Base-by-base conservation (phyloP, 202 grass and related monocot species). In the Eragrostis tef region DNA sequence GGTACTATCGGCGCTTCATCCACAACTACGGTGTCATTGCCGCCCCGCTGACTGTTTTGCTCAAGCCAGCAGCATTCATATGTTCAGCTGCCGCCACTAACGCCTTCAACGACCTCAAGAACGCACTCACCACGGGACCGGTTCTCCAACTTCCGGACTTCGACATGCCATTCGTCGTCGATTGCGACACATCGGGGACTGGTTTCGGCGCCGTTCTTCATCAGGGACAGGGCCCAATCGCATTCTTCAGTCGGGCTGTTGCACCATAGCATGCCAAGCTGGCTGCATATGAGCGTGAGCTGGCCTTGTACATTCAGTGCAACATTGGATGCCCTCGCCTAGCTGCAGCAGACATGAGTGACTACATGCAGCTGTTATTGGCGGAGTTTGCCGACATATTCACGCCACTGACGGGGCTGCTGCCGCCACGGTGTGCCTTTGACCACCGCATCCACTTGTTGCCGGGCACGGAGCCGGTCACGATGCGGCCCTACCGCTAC, bases 261-360 rank as follows among this genome's bases (percentile, higher is more conserved):
- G 56, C 56, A 0, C 20, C 56, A 0, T 8, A 9, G 1, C 56
- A 59, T 3, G 8, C 20, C 7, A 24, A 9, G 6, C 56, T 59
- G 0, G 20, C 9, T 0, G 6, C 56, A 0, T 59, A 59, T 11
- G 56, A n/a, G n/a, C n/a, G n/a, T n/a, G n/a, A n/a, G n/a, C n/a
- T n/a, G n/a, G n/a, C n/a, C n/a, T n/a, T n/a, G n/a, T n/a, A n/a
- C n/a, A n/a, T n/a, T n/a, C n/a, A n/a, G n/a, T n/a, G n/a, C n/a
- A n/a, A n/a, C n/a, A n/a, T n/a, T n/a, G n/a, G n/a, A 6, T 2
- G 1, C 0, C 43, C 9, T 3, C 0, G 43, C 9, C 5, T 45
- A 2, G 5, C 5, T 1, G 43, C 43, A 6, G 7, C 9, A 10
- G 7, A 45, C 1, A 0, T 45, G 7, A 0, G 1, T 0, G 0